Evolutionary conservation across 257 asterid genomes (phyloP).

Genomic region (Fraxinus cuspidata): DNA sequence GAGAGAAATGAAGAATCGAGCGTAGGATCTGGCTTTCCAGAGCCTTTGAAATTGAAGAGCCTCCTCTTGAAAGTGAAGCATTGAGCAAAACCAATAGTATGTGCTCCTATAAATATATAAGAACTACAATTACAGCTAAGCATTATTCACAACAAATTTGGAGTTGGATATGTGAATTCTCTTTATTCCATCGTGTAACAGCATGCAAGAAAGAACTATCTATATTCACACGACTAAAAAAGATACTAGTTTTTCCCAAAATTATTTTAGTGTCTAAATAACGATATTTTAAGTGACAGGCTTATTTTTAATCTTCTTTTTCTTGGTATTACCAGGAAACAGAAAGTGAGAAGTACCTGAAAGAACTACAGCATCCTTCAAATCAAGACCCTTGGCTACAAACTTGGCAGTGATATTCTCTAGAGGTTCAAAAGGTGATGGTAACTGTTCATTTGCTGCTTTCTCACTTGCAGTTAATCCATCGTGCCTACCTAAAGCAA

Average conservation of each 20-base stretch:
- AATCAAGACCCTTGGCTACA: slow-evolving; percentile 61
- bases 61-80: slow-evolving; percentile 75
- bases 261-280: no score
- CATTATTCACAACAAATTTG: no score
- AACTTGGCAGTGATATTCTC: slow-evolving; percentile 48
- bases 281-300: not conserved
- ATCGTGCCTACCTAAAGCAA: slow-evolving; percentile 41
- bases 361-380: slow-evolving; percentile 64
- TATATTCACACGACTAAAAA: no score
- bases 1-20: slow-evolving; percentile 48
- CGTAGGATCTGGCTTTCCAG: slow-evolving; percentile 67
- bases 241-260: no score
- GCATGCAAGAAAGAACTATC: no score
- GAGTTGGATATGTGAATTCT: not conserved
- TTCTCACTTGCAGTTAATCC: slow-evolving; percentile 50
- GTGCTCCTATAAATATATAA: slow-evolving; percentile 48
- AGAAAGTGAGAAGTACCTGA: slow-evolving; percentile 25
- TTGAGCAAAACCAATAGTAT: slow-evolving; percentile 78
- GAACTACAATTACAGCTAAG: not conserved
- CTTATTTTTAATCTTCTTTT: not conserved
- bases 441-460: slow-evolving; percentile 69
- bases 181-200: no score
- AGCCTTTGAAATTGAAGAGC: slow-evolving; percentile 55
- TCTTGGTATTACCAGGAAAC: not conserved
- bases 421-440: slow-evolving; percentile 70